Evolutionary conservation across 73 alveolate species (phyloP).

Genomic region (Symbiodinium pilosum): DNA sequence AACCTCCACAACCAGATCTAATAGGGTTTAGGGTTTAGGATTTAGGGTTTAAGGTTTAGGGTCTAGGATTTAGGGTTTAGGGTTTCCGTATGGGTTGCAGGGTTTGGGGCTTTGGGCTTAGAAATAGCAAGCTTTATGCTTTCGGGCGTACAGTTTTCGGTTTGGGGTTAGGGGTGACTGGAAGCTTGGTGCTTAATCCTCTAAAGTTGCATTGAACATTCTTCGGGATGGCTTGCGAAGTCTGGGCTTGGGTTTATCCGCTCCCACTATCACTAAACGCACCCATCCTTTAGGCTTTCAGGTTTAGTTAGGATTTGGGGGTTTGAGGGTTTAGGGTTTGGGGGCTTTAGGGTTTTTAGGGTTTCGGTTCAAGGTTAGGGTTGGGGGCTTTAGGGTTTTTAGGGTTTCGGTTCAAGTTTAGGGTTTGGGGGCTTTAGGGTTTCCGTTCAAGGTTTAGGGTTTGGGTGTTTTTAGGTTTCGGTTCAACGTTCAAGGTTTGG

Average conservation of each 20-base stretch:
- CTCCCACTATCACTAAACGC: too few species aligned
- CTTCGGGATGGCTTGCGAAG: too few species aligned
- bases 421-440: background rate
- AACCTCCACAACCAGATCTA: background rate
- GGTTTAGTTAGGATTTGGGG: too few species aligned
- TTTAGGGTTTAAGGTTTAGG: background rate
- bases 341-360: too few species aligned
- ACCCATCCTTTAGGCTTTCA: too few species aligned
- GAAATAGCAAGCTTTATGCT: too few species aligned
- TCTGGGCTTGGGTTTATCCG: too few species aligned
- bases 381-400: background rate
- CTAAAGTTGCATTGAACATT: too few species aligned
- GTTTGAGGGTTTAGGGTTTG: background rate
- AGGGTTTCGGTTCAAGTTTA: background rate
- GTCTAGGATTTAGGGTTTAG: background rate
- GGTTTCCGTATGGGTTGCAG: too few species aligned
- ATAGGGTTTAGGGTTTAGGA: background rate
- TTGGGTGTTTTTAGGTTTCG: background rate
- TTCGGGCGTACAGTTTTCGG: too few species aligned
- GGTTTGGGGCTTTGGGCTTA: background rate
- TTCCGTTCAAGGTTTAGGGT: background rate
- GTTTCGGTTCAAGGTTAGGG: background rate
- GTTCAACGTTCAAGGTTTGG: background rate
- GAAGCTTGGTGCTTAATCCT: too few species aligned
- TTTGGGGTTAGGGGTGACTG: too few species aligned